Conservation (phyloP, 345 rosid species). For the Citrus cavaleriei region DNA sequence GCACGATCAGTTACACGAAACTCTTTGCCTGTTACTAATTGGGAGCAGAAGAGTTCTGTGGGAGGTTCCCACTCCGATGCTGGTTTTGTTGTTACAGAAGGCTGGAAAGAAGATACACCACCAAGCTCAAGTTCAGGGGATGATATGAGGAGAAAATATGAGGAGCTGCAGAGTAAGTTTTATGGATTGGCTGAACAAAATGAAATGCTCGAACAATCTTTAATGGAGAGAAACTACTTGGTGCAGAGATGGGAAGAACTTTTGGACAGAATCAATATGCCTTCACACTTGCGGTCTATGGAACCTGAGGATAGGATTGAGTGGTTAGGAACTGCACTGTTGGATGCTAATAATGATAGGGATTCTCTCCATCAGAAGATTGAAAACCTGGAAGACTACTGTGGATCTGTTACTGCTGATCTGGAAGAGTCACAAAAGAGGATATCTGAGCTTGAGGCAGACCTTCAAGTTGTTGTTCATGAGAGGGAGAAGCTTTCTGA, state of each 20-base stretch:
- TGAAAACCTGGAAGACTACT: constrained; percentile 55
- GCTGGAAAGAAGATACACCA: constrained; percentile 79
- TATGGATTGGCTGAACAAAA: constrained; percentile 94
- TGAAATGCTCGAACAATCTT: constrained; percentile 98
- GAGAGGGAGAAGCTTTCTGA: constrained; percentile 57
- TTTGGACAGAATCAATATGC: constrained; percentile 61
- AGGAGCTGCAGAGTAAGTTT: constrained; percentile 87
- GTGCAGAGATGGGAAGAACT: constrained; percentile 92
- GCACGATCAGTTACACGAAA: constrained; percentile 64
- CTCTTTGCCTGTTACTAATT: constrained; percentile 53
- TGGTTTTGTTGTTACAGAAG: constrained; percentile 56
- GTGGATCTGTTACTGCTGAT: constrained; percentile 59
- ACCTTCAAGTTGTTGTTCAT: constrained; percentile 41
- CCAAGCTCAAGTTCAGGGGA: constrained; percentile 54
- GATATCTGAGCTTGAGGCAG: constrained; percentile 47
- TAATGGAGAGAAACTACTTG: constrained; percentile 80
- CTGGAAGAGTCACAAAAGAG: constrained; percentile 54
- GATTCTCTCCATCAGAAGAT: constrained; percentile 61
- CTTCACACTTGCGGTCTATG: constrained; percentile 58
- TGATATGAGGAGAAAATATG: constrained; percentile 74
- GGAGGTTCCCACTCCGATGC: constrained; percentile 60
- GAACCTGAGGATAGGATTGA: constrained; percentile 84
- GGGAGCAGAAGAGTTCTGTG: constrained; percentile 72
- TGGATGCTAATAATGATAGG: constrained; percentile 58
- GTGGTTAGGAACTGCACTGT: constrained; percentile 73